These are phyloP conservation scores for Mrakia gelida DNA, from an alignment of 768 basidiomycete species.

Conservation along the genomic window DNA sequence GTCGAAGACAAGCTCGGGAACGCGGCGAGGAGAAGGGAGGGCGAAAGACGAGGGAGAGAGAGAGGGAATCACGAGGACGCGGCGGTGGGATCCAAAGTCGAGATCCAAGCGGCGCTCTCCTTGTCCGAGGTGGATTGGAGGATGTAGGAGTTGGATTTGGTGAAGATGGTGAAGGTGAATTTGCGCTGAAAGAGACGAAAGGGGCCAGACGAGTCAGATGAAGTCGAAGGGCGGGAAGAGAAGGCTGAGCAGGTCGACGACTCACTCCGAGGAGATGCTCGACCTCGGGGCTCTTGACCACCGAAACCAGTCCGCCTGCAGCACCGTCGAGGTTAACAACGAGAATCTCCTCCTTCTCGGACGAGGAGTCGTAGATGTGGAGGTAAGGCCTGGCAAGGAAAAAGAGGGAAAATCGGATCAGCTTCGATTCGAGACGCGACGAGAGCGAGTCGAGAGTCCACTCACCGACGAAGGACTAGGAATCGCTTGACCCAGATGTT, in stretches of 20 bases:
- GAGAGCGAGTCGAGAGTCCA: not conserved
- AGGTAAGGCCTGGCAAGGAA: slow-evolving; percentile 68
- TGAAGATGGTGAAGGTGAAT: slow-evolving; percentile 85
- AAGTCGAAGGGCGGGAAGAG: not conserved
- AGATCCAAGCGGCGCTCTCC: slow-evolving; percentile 79
- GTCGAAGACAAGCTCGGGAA: no score
- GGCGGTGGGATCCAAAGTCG: slow-evolving; percentile 68
- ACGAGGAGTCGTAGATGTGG: slow-evolving; percentile 75
- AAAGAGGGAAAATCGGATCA: not conserved
- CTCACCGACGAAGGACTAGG: slow-evolving; percentile 80
- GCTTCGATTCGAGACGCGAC: not conserved
- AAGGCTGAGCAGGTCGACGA: slow-evolving; percentile 34
- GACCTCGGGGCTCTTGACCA: slow-evolving; percentile 63
- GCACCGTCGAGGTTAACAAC: slow-evolving; percentile 79
- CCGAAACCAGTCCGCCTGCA: slow-evolving; percentile 8
- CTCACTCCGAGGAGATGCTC: slow-evolving; percentile 80
- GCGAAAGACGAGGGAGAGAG: no score
- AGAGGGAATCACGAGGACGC: not conserved
- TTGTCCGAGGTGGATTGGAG: slow-evolving; percentile 74
- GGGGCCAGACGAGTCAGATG: not conserved
- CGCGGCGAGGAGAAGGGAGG: not conserved
- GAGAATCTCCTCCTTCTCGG: slow-evolving; percentile 70
- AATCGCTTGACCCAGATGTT: slow-evolving; percentile 77
- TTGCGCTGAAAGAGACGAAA: slow-evolving; percentile 55
- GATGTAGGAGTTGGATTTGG: slow-evolving; percentile 84